Base-by-base conservation (phyloP, 164 flowering plant species). In the Chloranthus sessilifolius region DNA sequence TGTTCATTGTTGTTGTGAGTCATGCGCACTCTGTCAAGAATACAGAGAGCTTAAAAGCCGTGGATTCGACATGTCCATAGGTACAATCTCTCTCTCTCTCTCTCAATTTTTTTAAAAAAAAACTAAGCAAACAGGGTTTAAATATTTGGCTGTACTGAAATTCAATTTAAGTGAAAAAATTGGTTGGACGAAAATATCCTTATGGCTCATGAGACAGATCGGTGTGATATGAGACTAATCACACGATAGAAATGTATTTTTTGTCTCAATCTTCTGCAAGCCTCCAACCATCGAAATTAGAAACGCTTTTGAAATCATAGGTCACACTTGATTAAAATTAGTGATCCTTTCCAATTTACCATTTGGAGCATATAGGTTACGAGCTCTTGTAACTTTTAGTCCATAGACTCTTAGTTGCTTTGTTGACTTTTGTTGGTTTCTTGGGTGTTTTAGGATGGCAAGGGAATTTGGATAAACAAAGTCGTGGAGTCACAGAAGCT, bases 371-470 rank as follows among this genome's bases (percentile, higher is more conserved):
- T 34, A 9, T 10, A n/a, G 9, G 9, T 34, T 10, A 34, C 37
- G 37, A 34, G 9, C 9, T 34, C 1, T 9, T n/a, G 14, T 39
- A 16, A 39, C 14, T 19, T 7, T 39, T 39, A 10, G 43, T 19
- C n/a, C 7, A 16, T n/a, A 11, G 1, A 21, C 10, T 21, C 8
- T 20, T 20, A 12, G 16, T 14, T n/a, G 0, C 15, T 12, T 24
- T 24, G 9, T 24, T 8, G 11, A 5, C 15, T 24, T 1, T 8
- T 12, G 15, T 31, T 29, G 19, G 31, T 26, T 48, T 30, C 25
- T 8, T 43, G 12, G 31, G 12, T 5, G 27, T 2, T 48, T 43
- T 25, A 55, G 66, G 66, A 25, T 62, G 66, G 66, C 66, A 61
- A 24, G 65, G 53, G 39, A 61, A 61, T 20, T 24, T 50, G 22